A percentile compares a stretch with the other conserved stretches of the same genome.
Conservation (phyloP, 306 rosid genomes). For the Medicago truncatula region DNA sequence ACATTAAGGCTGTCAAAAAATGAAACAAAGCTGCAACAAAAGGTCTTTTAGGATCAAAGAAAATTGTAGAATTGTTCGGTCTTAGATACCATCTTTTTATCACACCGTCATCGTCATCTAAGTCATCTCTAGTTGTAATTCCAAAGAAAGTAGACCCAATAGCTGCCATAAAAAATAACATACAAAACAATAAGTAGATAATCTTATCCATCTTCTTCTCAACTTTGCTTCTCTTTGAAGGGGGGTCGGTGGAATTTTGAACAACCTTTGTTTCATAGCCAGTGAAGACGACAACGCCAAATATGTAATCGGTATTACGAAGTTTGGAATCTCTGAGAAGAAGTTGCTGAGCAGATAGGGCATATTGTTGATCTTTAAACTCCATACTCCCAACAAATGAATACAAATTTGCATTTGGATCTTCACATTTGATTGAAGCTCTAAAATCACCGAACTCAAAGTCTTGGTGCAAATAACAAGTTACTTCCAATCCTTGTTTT, state of each 20-base stretch:
- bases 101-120: slow-evolving; percentile 58
- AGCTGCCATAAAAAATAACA: slow-evolving; percentile 64
- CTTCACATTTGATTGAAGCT: slow-evolving; percentile 86
- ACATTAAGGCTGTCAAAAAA: slow-evolving; percentile 77
- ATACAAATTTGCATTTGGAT: slow-evolving; percentile 90
- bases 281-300: slow-evolving; percentile 81
- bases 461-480: slow-evolving; percentile 72
- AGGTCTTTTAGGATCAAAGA: slow-evolving; percentile 65
- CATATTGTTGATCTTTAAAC: slow-evolving; percentile 61
- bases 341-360: slow-evolving; percentile 90
- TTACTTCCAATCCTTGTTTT: slow-evolving; percentile 71
- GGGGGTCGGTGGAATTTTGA: slow-evolving; percentile 89
- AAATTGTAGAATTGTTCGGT: slow-evolving; percentile 74
- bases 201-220: slow-evolving; percentile 89
- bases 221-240: slow-evolving; percentile 91
- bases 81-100: slow-evolving; percentile 86
- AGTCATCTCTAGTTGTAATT: slow-evolving; percentile 64
- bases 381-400: slow-evolving; percentile 73
- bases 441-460: slow-evolving; percentile 61
- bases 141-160: slow-evolving; percentile 76
- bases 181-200: slow-evolving; percentile 68
- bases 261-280: slow-evolving; percentile 92
- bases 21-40: slow-evolving; percentile 72
- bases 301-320: slow-evolving; percentile 79
- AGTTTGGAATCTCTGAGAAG: slow-evolving; percentile 93